Evolutionary conservation across 2,329 filamentous ascomycete species (phyloP).

Genomic region (Colletotrichum liriopes): DNA sequence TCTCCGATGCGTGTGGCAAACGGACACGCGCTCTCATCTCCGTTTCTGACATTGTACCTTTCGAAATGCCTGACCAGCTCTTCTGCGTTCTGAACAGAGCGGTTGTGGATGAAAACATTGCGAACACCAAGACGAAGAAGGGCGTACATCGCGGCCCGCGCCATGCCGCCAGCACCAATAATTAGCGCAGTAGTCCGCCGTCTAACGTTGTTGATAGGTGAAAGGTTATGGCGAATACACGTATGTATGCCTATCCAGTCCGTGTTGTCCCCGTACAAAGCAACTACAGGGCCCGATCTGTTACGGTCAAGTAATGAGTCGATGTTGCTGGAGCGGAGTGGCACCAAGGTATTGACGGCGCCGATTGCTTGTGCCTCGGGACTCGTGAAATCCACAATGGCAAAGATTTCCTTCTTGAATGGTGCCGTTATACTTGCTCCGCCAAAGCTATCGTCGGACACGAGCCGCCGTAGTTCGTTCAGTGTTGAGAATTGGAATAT

Average conservation of each 20-base stretch:
- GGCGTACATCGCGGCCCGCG: constrained; percentile 82
- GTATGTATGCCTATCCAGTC: constrained; percentile 86
- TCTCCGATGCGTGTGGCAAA: constrained; percentile 48
- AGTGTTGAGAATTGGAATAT: constrained; percentile 74
- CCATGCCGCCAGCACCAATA: constrained; percentile 81
- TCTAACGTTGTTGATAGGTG: constrained; percentile 77
- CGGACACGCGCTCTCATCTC: constrained; percentile 54
- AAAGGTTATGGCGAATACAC: constrained; percentile 80
- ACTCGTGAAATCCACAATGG: constrained; percentile 77
- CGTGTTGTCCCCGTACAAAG: constrained; percentile 84
- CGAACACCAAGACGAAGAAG: constrained; percentile 83
- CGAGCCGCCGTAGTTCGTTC: constrained; percentile 74
- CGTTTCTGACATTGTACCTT: constrained; percentile 58
- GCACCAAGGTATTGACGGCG: constrained; percentile 82
- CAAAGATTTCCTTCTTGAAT: constrained; percentile 82
- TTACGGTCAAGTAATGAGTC: constrained; percentile 71
- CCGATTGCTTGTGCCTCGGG: constrained; percentile 82
- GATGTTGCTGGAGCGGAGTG: constrained; percentile 71
- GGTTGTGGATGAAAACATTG: constrained; percentile 82
- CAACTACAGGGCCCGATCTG: constrained; percentile 75
- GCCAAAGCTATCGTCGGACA: constrained; percentile 77
- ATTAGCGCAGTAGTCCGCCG: constrained; percentile 70
- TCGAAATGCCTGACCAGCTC: constrained; percentile 80
- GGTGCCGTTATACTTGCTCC: constrained; percentile 81
- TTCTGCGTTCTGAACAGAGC: constrained; percentile 76